Evolutionary conservation across 495 filamentous ascomycete genomes (phyloP).

Genomic region (Articulospora tetracladia): DNA sequence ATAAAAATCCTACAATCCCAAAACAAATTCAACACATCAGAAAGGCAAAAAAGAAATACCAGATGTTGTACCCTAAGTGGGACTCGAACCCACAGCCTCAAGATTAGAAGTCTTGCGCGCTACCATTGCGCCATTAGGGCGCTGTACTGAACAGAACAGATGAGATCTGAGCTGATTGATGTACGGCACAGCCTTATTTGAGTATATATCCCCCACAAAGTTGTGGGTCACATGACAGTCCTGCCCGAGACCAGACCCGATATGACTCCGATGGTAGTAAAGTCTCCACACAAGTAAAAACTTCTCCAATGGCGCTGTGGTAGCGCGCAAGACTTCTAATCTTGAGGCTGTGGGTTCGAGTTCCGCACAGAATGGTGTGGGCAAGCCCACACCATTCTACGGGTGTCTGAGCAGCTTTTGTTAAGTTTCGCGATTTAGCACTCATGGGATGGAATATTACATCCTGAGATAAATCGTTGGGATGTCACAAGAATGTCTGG

Average conservation of each 20-base stretch:
- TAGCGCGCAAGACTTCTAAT: slow-evolving; percentile 15
- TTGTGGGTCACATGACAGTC: neutral
- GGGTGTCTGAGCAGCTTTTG: no score
- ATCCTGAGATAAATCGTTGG: no score
- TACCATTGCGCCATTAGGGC: neutral
- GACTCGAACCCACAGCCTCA: neutral
- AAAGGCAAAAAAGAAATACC: neutral
- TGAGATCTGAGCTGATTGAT: neutral
- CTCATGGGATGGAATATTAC: no score
- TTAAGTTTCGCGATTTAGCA: no score
- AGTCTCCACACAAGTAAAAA: no score
- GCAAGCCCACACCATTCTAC: no score
- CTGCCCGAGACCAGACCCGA: no score
- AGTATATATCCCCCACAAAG: no score
- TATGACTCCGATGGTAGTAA: no score
- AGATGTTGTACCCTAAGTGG: neutral
- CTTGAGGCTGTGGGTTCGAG: slow-evolving; percentile 12
- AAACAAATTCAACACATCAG: neutral
- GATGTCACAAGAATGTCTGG: no score
- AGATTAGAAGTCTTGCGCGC: slow-evolving; percentile 1
- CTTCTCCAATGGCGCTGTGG: neutral
- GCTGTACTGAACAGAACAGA: neutral
- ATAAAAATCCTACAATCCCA: neutral
- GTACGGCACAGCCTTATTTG: no score
- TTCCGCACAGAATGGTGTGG: slow-evolving; percentile 4